Conservation (phyloP, 441 rosid species). For the Arabidopsis lyrata region DNA sequence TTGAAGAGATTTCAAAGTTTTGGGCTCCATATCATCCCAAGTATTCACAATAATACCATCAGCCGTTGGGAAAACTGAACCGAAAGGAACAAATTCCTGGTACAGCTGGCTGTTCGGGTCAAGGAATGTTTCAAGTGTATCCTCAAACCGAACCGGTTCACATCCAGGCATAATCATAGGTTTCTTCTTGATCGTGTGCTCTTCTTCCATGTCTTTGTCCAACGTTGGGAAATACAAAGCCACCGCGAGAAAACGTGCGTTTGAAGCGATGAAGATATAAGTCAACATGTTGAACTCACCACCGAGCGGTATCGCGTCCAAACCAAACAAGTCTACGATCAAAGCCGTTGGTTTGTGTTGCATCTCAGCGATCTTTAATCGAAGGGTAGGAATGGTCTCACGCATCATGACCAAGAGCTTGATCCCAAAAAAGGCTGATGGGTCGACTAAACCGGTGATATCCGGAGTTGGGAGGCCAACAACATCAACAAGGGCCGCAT, state of each 20-base stretch:
- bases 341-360: conserved; percentile 48
- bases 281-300: conserved; percentile 53
- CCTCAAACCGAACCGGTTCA: conserved; percentile 47
- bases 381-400: conserved; percentile 41
- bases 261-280: conserved; percentile 49
- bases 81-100: conserved; percentile 17
- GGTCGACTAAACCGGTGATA: conserved; percentile 42
- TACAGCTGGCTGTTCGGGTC: conserved; percentile 29
- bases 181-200: conserved; percentile 36
- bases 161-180: conserved; percentile 46
- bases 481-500: conserved; percentile 15
- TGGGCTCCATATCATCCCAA: conserved; percentile 47
- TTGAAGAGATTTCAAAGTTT: conserved; percentile 43
- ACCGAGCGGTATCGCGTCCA: conserved; percentile 44
- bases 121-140: conserved; percentile 31
- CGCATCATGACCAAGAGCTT: conserved; percentile 47
- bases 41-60: conserved; percentile 48
- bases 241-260: conserved; percentile 48
- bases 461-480: conserved; percentile 49
- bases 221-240: conserved; percentile 34
- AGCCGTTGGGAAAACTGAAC: conserved; percentile 32
- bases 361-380: conserved; percentile 48
- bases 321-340: conserved; percentile 55
- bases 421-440: conserved; percentile 17
- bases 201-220: conserved; percentile 38